These are phyloP conservation scores for Lachnellula occidentalis DNA, from an alignment of 2,329 filamentous ascomycete species.

Conservation along the genomic window DNA sequence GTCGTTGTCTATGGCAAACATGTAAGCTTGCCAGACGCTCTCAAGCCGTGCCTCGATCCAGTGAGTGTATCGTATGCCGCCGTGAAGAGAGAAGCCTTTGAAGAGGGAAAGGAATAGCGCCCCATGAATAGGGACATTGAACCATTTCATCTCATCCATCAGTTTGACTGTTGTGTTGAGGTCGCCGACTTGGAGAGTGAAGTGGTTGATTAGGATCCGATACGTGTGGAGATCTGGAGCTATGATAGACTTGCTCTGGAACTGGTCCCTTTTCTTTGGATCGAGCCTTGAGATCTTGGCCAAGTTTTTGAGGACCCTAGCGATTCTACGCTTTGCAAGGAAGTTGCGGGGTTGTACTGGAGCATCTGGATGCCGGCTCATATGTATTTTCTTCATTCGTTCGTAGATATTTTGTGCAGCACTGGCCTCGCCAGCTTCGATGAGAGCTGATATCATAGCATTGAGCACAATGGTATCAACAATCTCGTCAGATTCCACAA, in stretches of 20 bases:
- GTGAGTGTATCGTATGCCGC: conserved; percentile 55
- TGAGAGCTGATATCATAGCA: conserved; percentile 72
- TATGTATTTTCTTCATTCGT: conserved; percentile 62
- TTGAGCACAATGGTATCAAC: conserved; percentile 86
- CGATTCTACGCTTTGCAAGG: conserved; percentile 35
- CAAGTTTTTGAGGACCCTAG: conserved; percentile 53
- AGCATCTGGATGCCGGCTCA: conserved; percentile 12
- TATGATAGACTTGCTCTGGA: conserved; percentile 60
- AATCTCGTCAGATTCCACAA: conserved; percentile 80
- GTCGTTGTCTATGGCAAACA: conserved; percentile 46
- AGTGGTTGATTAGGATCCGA: conserved; percentile 71
- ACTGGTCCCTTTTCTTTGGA: conserved; percentile 45
- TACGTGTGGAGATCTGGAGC: conserved; percentile 76
- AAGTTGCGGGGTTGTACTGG: conserved; percentile 33
- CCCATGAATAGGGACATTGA: conserved; percentile 63
- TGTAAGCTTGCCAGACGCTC: conserved; percentile 60
- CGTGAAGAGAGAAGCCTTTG: conserved; percentile 73
- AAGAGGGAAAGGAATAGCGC: conserved; percentile 77
- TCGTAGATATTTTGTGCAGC: conserved; percentile 77
- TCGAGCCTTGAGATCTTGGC: conserved; percentile 48
- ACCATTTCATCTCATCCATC: conserved; percentile 73
- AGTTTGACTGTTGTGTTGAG: conserved; percentile 65
- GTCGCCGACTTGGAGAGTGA: conserved; percentile 63
- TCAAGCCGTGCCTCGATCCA: conserved; percentile 72
- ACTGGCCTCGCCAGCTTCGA: conserved; percentile 68